Percentiles rank a stretch among this genome's conserved stretches.
Evolutionary conservation across 2,329 filamentous ascomycete species (phyloP).

Genomic region (Rhinocladiella mackenziei): DNA sequence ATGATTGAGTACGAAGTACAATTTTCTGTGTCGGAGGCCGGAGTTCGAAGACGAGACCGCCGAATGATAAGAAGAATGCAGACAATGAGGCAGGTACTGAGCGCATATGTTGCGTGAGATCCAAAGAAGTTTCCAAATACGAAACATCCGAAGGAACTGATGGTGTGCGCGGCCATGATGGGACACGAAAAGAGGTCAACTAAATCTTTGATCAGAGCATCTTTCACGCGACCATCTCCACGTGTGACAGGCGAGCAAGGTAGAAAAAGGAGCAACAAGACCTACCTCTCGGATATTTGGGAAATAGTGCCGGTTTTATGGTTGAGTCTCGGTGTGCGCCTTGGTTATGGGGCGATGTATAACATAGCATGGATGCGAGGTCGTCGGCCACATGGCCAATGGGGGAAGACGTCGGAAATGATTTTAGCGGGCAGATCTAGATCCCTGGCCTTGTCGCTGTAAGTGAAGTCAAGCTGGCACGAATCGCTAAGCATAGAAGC

Average conservation of each 20-base stretch:
- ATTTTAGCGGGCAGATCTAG: no score
- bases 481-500: neutral
- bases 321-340: no score
- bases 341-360: no score
- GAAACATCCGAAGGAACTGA: no score
- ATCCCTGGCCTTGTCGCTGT: neutral
- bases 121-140: neutral
- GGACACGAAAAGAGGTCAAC: neutral
- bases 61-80: slow-evolving; percentile 4
- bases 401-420: neutral
- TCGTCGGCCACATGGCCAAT: neutral
- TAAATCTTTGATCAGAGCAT: no score
- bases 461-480: neutral
- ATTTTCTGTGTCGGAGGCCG: neutral
- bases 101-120: slow-evolving; percentile 2
- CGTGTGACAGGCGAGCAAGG: no score
- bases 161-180: neutral
- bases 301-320: no score
- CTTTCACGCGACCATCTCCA: no score
- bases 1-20: neutral
- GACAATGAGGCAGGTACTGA: slow-evolving; percentile 4
- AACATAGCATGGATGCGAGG: neutral
- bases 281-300: no score
- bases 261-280: no score
- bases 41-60: neutral